Evolutionary conservation across 352 stramenopile genomes (phyloP).

Genomic region (Paralagenidium karlingii): DNA sequence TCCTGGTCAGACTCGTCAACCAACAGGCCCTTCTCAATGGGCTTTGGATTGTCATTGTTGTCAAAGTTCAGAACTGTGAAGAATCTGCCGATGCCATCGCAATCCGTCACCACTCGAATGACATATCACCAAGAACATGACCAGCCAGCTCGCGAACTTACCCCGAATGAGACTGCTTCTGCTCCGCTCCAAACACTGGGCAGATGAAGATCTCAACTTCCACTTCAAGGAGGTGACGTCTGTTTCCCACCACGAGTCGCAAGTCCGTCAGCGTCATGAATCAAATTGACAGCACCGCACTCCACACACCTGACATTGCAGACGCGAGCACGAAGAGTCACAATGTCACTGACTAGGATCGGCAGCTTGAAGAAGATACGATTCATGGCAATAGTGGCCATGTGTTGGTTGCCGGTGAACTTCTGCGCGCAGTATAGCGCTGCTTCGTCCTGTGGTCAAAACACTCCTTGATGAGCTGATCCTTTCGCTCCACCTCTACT

Average conservation of each 20-base stretch:
- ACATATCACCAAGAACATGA: too few species aligned
- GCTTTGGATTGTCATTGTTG: slow-evolving; percentile 17
- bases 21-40: slow-evolving; percentile 28
- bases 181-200: slow-evolving; percentile 15
- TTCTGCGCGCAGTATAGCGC: slow-evolving; percentile 54
- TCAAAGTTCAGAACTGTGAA: slow-evolving; percentile 51
- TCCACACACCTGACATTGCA: slow-evolving; percentile 39
- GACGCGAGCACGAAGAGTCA: slow-evolving; percentile 46
- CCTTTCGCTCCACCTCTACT: slow-evolving; percentile 16
- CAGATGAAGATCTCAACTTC: slow-evolving; percentile 49
- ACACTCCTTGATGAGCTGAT: too few species aligned
- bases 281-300: too few species aligned
- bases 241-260: too few species aligned
- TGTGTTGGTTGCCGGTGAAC: slow-evolving; percentile 62
- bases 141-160: too few species aligned
- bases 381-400: slow-evolving; percentile 70
- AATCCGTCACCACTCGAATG: too few species aligned
- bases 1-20: slow-evolving; percentile 31
- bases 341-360: slow-evolving; percentile 34
- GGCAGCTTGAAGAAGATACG: slow-evolving; percentile 59
- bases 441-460: slow-evolving; percentile 26
- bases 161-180: slow-evolving; percentile 39
- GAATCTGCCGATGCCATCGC: slow-evolving; percentile 21
- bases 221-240: slow-evolving; percentile 39
- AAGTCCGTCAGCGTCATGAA: too few species aligned